phyloP scores from a whole-genome alignment of 768 basidiomycete genomes.

The Termitomyces sp. region DNA sequence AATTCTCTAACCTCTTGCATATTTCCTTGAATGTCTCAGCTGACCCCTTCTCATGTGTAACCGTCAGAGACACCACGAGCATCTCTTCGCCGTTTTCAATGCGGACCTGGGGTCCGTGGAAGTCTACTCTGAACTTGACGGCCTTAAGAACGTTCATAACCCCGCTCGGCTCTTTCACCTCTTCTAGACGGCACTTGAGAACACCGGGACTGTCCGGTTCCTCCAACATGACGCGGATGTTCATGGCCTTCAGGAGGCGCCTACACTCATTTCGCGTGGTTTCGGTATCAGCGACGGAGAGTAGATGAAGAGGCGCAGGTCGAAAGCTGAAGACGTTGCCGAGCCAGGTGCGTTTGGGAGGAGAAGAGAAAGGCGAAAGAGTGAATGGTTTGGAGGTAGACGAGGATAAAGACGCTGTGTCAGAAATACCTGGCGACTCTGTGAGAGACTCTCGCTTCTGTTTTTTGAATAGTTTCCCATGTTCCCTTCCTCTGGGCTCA shows the following conservation, averaged over 20 bases:
- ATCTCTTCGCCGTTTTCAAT: slow-evolving; percentile 36
- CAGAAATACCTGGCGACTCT: slow-evolving; percentile 40
- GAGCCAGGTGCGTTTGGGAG: slow-evolving; percentile 75
- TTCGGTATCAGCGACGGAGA: slow-evolving; percentile 53
- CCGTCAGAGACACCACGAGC: slow-evolving; percentile 46
- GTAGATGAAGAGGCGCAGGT: slow-evolving; percentile 50
- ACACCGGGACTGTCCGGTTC: slow-evolving; percentile 58
- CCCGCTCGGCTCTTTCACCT: slow-evolving; percentile 51
- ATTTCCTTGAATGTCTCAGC: slow-evolving; percentile 75
- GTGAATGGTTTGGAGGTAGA: slow-evolving; percentile 30
- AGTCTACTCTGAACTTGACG: slow-evolving; percentile 80
- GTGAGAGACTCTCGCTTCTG: slow-evolving; percentile 9
- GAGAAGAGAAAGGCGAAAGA: slow-evolving; percentile 32
- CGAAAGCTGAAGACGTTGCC: slow-evolving; percentile 86
- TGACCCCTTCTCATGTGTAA: slow-evolving; percentile 86
- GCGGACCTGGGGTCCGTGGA: slow-evolving; percentile 33
- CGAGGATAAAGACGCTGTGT: slow-evolving; percentile 29
- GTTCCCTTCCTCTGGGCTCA: slow-evolving; percentile 31
- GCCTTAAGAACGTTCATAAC: slow-evolving; percentile 54
- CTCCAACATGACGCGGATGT: slow-evolving; percentile 61
- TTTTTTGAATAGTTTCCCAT: slow-evolving; percentile 31
- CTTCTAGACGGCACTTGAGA: slow-evolving; percentile 74
- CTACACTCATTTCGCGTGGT: slow-evolving; percentile 72
- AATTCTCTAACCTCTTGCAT: slow-evolving; percentile 54
- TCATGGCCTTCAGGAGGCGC: slow-evolving; percentile 63